phyloP scores from a whole-genome alignment of 2,329 filamentous ascomycete genomes.

The Zasmidium cellare region DNA sequence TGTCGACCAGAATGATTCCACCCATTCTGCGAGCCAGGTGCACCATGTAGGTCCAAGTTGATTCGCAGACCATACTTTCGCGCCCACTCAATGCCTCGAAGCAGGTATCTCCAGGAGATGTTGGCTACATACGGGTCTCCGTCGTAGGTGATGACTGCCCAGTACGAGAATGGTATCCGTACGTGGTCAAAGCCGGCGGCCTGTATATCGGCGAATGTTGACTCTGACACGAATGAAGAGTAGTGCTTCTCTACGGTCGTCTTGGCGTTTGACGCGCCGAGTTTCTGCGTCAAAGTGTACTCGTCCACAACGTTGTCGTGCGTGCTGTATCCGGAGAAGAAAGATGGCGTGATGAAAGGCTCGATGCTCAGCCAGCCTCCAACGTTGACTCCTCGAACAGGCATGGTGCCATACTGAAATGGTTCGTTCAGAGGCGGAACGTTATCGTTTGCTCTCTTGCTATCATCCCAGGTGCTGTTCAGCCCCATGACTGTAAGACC shows the following conservation, averaged over 20 bases:
- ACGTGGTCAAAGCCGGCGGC: constrained; percentile 92
- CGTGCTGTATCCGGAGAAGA: constrained; percentile 69
- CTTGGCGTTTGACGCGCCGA: constrained; percentile 66
- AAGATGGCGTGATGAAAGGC: constrained; percentile 91
- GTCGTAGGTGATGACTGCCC: constrained; percentile 84
- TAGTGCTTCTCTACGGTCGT: constrained; percentile 85
- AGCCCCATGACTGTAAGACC: constrained; percentile 90
- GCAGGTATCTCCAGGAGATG: constrained; percentile 88
- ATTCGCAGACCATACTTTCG: constrained; percentile 88
- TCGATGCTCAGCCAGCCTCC: constrained; percentile 94
- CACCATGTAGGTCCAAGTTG: constrained; percentile 89
- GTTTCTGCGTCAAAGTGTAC: constrained; percentile 71
- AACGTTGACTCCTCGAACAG: constrained; percentile 86
- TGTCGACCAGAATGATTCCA: constrained; percentile 94
- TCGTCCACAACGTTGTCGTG: constrained; percentile 77
- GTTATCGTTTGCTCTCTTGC: constrained; percentile 70
- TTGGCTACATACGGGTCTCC: constrained; percentile 84
- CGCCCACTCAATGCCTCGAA: constrained; percentile 90
- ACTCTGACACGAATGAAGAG: constrained; percentile 79
- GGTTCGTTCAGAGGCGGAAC: constrained; percentile 74
- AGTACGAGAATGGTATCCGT: constrained; percentile 94
- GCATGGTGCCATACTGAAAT: constrained; percentile 77
- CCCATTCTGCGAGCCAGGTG: constrained; percentile 92
- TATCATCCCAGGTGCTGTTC: constrained; percentile 82
- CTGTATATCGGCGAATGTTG: constrained; percentile 80